Percentiles rank a stretch among this genome's conserved stretches.
Conservation (phyloP, 2,329 filamentous ascomycete genomes). For the Albophoma yamanashiensis region DNA sequence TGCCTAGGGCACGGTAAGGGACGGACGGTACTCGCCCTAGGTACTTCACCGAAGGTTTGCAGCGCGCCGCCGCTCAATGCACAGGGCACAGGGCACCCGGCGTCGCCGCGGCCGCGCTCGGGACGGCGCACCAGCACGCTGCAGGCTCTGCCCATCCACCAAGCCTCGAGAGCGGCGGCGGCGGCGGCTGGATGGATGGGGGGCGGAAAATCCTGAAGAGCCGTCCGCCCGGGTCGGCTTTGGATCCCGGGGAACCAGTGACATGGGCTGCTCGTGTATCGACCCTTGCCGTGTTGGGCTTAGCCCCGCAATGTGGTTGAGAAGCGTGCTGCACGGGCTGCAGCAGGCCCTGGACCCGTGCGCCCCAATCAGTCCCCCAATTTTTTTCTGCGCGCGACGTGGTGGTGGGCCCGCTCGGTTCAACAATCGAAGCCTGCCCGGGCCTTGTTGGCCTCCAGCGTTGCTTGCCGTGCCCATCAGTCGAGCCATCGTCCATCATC, state of each 20-base stretch:
- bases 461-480: constrained; percentile 5
- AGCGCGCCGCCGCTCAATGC: no score
- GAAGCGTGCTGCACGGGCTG: constrained; percentile 4
- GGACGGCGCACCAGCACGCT: no score
- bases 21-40: no score
- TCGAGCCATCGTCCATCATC: background rate
- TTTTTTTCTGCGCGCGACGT: constrained; percentile 20
- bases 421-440: constrained; percentile 20
- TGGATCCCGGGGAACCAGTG: background rate
- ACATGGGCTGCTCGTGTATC: background rate
- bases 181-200: background rate
- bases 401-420: constrained; percentile 21
- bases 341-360: background rate
- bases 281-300: constrained; percentile 4
- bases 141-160: no score
- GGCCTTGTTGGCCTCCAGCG: constrained; percentile 6
- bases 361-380: constrained; percentile 19
- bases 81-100: no score
- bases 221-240: background rate
- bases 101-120: no score
- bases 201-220: background rate
- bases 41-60: no score
- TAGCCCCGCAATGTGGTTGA: constrained; percentile 13
- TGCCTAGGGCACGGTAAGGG: no score
- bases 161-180: no score